Evolutionary conservation across 345 rosid genomes (phyloP).

Genomic region (Bretschneidera sinensis): DNA sequence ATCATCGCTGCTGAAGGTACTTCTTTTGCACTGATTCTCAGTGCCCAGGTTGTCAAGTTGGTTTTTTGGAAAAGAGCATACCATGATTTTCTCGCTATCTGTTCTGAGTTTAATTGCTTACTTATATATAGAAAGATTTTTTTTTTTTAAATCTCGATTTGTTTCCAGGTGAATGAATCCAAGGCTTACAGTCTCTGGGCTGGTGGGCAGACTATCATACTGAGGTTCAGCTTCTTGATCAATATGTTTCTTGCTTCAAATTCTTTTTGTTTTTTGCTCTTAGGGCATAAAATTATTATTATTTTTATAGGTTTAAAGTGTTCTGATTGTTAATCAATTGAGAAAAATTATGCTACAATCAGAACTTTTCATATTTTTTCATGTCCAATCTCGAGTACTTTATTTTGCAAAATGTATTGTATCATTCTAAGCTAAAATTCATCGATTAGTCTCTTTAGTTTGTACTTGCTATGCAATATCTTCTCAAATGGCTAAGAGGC

Average conservation of each 20-base stretch:
- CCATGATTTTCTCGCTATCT: background rate
- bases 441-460: slow-evolving; percentile 4
- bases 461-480: background rate
- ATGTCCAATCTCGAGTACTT: background rate
- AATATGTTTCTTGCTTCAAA: background rate
- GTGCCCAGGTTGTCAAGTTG: too few relatives aligned
- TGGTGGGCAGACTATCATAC: slow-evolving; percentile 46
- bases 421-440: background rate
- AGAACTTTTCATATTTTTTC: background rate
- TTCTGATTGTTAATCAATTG: background rate
- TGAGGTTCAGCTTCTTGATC: slow-evolving; percentile 47
- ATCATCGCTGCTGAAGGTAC: slow-evolving; percentile 86
- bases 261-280: too few relatives aligned
- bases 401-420: background rate
- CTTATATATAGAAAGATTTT: background rate
- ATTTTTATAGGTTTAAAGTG: too few relatives aligned
- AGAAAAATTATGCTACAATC: background rate
- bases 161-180: slow-evolving; percentile 70
- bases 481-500: background rate
- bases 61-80: background rate
- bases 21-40: slow-evolving; percentile 12
- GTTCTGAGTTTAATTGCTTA: background rate
- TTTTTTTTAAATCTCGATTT: slow-evolving; percentile 12
- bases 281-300: too few relatives aligned
- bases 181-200: slow-evolving; percentile 48